phyloP scores from a whole-genome alignment of 495 filamentous ascomycete genomes.

The Filosporella fistucella region DNA sequence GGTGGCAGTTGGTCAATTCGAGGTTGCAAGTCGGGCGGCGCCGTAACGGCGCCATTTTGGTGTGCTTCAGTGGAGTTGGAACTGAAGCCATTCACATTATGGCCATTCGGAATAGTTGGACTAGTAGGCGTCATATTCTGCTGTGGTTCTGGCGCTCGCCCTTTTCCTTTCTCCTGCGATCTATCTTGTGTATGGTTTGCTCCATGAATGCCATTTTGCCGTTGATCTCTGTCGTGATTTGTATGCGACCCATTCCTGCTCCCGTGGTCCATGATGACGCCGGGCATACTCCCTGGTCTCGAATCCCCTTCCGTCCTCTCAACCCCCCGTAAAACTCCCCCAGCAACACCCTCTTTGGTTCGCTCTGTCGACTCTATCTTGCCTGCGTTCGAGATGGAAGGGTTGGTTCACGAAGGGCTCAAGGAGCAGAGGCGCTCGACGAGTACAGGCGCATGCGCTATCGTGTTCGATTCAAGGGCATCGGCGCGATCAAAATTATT shows the following conservation, averaged over 20 bases:
- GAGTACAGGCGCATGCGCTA: slow-evolving; percentile 25
- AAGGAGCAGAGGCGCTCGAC: slow-evolving; percentile 1
- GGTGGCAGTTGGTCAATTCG: slow-evolving; percentile 55
- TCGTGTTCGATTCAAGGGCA: slow-evolving; percentile 10
- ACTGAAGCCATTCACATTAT: slow-evolving; percentile 18
- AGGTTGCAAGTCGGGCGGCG: slow-evolving; percentile 10
- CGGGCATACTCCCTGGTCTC: slow-evolving; percentile 28
- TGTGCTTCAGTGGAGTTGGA: background rate
- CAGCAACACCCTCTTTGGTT: slow-evolving; percentile 15
- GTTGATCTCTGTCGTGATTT: slow-evolving; percentile 43
- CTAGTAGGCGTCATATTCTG: slow-evolving; percentile 21
- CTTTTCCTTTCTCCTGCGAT: slow-evolving; percentile 19
- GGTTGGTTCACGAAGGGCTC: slow-evolving; percentile 2
- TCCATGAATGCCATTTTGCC: slow-evolving; percentile 33
- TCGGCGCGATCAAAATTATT: slow-evolving; percentile 14
- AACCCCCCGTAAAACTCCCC: slow-evolving; percentile 13
- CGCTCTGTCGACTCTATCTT: slow-evolving; percentile 27
- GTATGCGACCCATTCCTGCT: slow-evolving; percentile 37
- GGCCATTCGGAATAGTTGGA: slow-evolving; percentile 18
- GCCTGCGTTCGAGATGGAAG: slow-evolving; percentile 21
- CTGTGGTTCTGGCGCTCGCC: slow-evolving; percentile 19
- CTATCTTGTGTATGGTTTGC: slow-evolving; percentile 11
- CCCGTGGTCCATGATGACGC: slow-evolving; percentile 50
- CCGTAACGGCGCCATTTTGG: background rate
- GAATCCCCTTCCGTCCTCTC: slow-evolving; percentile 15